Percentiles rank a stretch among this genome's conserved stretches.
These are phyloP conservation scores for Saturnispora kantuleensis DNA, from an alignment of 805 yeast genomes.

Conservation along the genomic window DNA sequence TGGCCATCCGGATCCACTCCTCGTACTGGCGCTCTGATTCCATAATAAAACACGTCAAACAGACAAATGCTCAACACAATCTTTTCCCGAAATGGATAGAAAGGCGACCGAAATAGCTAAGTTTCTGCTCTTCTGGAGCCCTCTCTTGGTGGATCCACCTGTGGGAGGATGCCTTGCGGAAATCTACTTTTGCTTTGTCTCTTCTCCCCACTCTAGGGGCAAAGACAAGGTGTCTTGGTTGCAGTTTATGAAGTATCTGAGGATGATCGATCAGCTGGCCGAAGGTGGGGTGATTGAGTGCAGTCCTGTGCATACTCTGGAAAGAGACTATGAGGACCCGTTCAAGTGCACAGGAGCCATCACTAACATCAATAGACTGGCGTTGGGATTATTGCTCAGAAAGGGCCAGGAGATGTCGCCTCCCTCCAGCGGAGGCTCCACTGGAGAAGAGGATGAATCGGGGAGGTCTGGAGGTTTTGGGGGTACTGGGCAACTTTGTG, in stretches of 20 bases:
- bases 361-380: conserved; percentile 20
- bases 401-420: conserved; percentile 6
- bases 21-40: conserved; percentile 33
- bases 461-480: background rate
- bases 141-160: conserved; percentile 22
- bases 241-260: conserved; percentile 23
- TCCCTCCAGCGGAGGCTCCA: background rate
- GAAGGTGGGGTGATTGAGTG: conserved; percentile 17
- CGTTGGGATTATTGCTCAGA: conserved; percentile 18
- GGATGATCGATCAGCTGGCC: conserved; percentile 18
- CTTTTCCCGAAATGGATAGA: conserved; percentile 19
- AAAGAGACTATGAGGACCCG: conserved; percentile 20
- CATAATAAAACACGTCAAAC: too few relatives aligned
- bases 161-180: conserved; percentile 24
- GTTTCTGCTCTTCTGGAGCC: conserved; percentile 25
- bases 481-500: background rate
- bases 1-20: conserved; percentile 74
- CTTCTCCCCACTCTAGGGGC: conserved; percentile 22
- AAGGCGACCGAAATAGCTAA: conserved; percentile 23
- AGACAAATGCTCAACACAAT: background rate
- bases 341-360: conserved; percentile 21
- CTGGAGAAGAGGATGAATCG: too few relatives aligned
- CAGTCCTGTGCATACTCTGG: conserved; percentile 19
- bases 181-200: conserved; percentile 25
- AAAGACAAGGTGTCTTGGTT: conserved; percentile 28